Percentiles rank a stretch among this genome's conserved stretches.
phyloP scores from a whole-genome alignment of 768 basidiomycete species.

The Chalciporus piperatus region DNA sequence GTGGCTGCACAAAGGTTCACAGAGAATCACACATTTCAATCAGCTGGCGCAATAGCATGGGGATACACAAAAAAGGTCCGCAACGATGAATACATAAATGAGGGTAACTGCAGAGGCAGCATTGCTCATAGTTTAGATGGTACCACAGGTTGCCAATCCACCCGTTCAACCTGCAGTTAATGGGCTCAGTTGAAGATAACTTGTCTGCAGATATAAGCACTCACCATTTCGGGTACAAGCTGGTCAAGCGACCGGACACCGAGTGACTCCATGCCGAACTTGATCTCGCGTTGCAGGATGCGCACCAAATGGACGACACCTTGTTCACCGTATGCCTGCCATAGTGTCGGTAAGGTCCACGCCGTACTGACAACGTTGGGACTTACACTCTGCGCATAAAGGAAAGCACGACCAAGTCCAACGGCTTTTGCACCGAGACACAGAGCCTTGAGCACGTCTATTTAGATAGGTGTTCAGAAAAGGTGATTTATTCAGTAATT shows the following conservation, averaged over 20 bases:
- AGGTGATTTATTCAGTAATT: not conserved
- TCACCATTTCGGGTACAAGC: slow-evolving; percentile 72
- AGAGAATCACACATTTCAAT: too few relatives aligned
- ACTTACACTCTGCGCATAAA: slow-evolving; percentile 81
- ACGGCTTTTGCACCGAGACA: slow-evolving; percentile 87
- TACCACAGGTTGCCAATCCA: slow-evolving; percentile 58
- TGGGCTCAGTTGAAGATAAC: slow-evolving; percentile 1
- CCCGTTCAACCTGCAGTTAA: slow-evolving; percentile 51
- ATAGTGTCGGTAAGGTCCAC: slow-evolving; percentile 2
- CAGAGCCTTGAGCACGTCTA: slow-evolving; percentile 85
- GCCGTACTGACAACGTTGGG: not conserved
- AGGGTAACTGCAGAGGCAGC: not conserved
- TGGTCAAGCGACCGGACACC: slow-evolving; percentile 66
- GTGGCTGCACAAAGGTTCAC: too few relatives aligned
- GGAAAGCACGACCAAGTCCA: slow-evolving; percentile 81
- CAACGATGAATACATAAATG: too few relatives aligned
- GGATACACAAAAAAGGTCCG: too few relatives aligned
- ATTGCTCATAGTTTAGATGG: slow-evolving; percentile 22
- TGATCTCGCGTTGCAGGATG: slow-evolving; percentile 76
- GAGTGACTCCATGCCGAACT: slow-evolving; percentile 69
- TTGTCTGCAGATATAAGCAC: slow-evolving; percentile 12
- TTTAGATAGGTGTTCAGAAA: not conserved
- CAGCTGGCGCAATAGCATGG: too few relatives aligned
- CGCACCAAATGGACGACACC: slow-evolving; percentile 65
- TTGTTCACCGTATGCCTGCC: slow-evolving; percentile 69